Evolutionary conservation across 1,284 basidiomycete species (phyloP), one percentile per base, ranked within the genome.

Genomic region (Marasmius tenuissimus): DNA sequence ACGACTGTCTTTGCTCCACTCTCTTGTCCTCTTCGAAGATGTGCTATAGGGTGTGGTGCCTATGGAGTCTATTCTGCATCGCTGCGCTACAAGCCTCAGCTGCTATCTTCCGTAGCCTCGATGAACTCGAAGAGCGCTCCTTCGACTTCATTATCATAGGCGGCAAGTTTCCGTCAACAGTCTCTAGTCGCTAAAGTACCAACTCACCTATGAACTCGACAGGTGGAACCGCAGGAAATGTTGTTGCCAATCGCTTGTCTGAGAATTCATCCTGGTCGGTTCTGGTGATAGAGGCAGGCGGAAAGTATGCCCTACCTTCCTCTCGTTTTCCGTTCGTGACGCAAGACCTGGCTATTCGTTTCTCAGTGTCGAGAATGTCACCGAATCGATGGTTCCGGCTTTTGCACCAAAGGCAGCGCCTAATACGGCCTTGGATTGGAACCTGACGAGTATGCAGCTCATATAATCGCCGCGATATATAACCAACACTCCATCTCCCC

Each of bases 111-210:
- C 34, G 34, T 18, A n/a, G n/a, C 11, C 38, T 37, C 35, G 16
- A 34, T 37, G 34, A 37, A 16, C 52, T 54, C 34, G 34, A n/a
- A 18, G 12, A 54, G 20, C 52, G 38, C 8, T 37, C 52, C 8
- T 54, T 54, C 45, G 60, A 64, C 48, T 64, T 58, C 48, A 34
- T 64, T 8, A 48, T 64, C 12, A 60, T 61, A 12, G 63, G 63
- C 38, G 63, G 63, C 59, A 40, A 40, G 61, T 53, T 40, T 34
- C 16, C 22, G 39, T 33, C 34, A 54, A 37, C 37, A 18, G 33
- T 35, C 4, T 20, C 2, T 7, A 16, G 50, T 37, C 1, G 20
- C 52, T 11, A 7, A 20, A 14, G 37, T 16, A 18, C 12, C 14
- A 16, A 18, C 27, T 18, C 12, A 18, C 27, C 10, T 10, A 27